Conservation (phyloP, 305 asterid genomes). For the Fraxinus platypoda region DNA sequence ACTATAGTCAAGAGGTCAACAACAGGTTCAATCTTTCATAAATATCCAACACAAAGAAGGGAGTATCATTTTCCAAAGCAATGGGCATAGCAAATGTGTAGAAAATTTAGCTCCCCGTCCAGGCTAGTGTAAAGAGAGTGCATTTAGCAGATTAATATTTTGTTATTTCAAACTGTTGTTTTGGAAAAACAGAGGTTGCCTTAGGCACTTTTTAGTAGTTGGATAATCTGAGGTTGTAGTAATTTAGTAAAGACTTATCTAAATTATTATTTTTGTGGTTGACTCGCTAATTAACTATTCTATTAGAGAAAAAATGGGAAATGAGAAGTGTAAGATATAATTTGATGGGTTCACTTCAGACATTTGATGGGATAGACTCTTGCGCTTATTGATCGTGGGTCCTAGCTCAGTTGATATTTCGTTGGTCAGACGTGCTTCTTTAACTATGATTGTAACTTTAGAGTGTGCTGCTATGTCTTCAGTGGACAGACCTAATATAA, state of each 20-base stretch:
- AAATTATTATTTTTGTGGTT: background rate
- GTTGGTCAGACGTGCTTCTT: background rate
- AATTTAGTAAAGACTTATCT: background rate
- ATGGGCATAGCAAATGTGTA: background rate
- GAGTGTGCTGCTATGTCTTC: background rate
- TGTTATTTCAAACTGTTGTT: background rate
- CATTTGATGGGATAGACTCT: background rate
- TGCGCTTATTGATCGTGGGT: background rate
- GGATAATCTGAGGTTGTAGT: background rate
- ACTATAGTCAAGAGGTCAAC: background rate
- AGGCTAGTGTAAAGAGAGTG: background rate
- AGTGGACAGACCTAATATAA: background rate
- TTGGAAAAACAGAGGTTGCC: background rate
- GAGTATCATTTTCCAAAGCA: background rate
- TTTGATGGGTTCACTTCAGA: background rate
- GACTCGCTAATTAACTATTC: background rate
- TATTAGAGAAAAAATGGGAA: background rate
- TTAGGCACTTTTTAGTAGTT: background rate
- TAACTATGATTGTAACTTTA: background rate
- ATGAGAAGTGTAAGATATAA: background rate
- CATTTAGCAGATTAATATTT: background rate
- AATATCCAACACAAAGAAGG: background rate
- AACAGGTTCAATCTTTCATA: background rate
- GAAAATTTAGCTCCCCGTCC: background rate
- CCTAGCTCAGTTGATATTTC: background rate